phyloP scores from a whole-genome alignment of 1,139 yeast genomes.

The Protomyces macrosporus region DNA sequence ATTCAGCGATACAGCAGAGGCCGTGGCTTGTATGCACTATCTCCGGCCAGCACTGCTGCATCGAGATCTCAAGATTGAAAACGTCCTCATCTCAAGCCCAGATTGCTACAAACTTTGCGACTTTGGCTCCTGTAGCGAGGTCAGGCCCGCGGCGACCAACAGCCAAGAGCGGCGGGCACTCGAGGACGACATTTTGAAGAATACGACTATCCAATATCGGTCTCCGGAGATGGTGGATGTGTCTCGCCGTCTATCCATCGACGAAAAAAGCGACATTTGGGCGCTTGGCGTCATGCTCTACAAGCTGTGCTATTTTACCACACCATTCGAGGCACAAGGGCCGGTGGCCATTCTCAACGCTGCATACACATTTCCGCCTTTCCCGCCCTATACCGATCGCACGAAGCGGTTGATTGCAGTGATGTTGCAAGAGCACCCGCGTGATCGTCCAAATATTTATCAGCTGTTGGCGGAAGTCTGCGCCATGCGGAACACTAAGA shows the following conservation, averaged over 20 bases:
- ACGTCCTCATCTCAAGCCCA: slow-evolving; percentile 70
- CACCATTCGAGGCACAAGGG: slow-evolving; percentile 85
- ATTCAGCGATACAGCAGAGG: slow-evolving; percentile 75
- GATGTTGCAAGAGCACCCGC: slow-evolving; percentile 72
- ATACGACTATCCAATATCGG: slow-evolving; percentile 96
- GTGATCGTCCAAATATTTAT: slow-evolving; percentile 76
- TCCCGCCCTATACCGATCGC: slow-evolving; percentile 39
- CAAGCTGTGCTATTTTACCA: slow-evolving; percentile 85
- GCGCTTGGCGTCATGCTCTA: slow-evolving; percentile 88
- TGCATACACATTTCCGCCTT: slow-evolving; percentile 53
- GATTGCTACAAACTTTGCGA: slow-evolving; percentile 81
- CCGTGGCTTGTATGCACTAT: slow-evolving; percentile 84
- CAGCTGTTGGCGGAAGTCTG: slow-evolving; percentile 72
- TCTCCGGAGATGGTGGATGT: slow-evolving; percentile 96
- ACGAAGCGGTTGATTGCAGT: slow-evolving; percentile 55
- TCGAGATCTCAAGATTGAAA: slow-evolving; percentile 91
- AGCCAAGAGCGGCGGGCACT: slow-evolving; percentile 61
- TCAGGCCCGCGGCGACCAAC: slow-evolving; percentile 55
- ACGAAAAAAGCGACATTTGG: slow-evolving; percentile 95
- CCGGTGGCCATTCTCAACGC: slow-evolving; percentile 63
- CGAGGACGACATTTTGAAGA: slow-evolving; percentile 78
- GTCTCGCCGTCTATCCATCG: slow-evolving; percentile 75
- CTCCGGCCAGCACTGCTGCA: slow-evolving; percentile 76
- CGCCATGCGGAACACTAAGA: slow-evolving; percentile 48
- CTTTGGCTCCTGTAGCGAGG: slow-evolving; percentile 84